phyloP scores from a whole-genome alignment of 345 rosid genomes.

The Populus davidiana region DNA sequence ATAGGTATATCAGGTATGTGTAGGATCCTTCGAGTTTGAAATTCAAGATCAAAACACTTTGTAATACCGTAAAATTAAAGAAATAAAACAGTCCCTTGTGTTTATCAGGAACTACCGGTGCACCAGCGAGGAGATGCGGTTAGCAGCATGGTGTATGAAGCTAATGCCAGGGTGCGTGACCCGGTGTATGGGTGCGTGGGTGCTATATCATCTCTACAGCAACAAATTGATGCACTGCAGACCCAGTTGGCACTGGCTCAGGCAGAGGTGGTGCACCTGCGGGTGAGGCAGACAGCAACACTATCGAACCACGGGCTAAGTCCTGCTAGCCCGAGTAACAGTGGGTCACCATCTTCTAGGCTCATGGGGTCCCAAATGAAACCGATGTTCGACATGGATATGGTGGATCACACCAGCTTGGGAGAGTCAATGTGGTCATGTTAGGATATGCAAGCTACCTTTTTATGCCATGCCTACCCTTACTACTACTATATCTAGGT shows the following conservation, averaged over 20 bases:
- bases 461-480: not conserved
- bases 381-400: constrained; percentile 60
- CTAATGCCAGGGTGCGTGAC: constrained; percentile 79
- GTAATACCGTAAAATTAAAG: no score
- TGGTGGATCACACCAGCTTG: constrained; percentile 54
- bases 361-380: constrained; percentile 53
- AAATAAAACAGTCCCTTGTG: not conserved
- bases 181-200: constrained; percentile 94
- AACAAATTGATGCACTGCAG: constrained; percentile 72
- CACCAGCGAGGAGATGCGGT: constrained; percentile 84
- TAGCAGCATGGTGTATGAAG: constrained; percentile 89
- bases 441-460: constrained; percentile 15
- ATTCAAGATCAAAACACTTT: no score
- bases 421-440: constrained; percentile 77
- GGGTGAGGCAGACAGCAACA: constrained; percentile 46
- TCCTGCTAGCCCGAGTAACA: constrained; percentile 55
- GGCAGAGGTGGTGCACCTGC: constrained; percentile 73
- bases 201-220: constrained; percentile 73
- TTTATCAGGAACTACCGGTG: constrained; percentile 56
- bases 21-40: no score
- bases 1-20: no score
- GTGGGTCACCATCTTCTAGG: constrained; percentile 63
- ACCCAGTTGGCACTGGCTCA: constrained; percentile 71
- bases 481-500: not conserved
- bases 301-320: constrained; percentile 34